Conservation (phyloP, 805 yeast species). For the Clavispora asparagi region DNA sequence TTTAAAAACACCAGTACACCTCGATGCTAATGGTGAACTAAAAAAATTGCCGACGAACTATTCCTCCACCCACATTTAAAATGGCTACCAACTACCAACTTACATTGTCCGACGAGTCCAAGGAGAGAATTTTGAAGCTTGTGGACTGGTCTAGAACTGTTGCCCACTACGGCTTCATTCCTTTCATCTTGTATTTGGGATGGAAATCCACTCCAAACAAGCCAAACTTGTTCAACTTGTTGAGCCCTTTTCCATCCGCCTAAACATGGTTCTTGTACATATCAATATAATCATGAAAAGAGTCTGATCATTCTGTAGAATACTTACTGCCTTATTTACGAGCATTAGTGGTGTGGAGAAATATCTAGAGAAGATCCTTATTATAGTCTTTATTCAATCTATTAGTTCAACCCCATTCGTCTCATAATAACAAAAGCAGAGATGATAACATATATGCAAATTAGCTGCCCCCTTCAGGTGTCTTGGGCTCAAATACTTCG, state of each 20-base stretch:
- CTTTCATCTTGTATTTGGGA: conserved; percentile 85
- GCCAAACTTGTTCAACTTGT: conserved; percentile 72
- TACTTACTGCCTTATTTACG: not conserved
- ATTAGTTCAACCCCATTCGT: too few relatives aligned
- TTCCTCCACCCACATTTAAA: not conserved
- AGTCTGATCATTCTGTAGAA: not conserved
- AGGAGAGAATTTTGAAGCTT: conserved; percentile 85
- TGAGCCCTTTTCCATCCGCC: conserved; percentile 78
- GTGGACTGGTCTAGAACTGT: conserved; percentile 79
- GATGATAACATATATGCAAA: too few relatives aligned
- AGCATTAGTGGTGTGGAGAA: too few relatives aligned
- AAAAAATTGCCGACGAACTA: conserved; percentile 1
- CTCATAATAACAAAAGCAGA: too few relatives aligned
- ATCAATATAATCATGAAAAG: conserved; percentile 1
- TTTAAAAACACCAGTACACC: conserved; percentile 1
- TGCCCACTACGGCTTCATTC: conserved; percentile 96
- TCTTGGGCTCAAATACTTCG: too few relatives aligned
- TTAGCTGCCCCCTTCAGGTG: too few relatives aligned
- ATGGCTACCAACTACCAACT: conserved; percentile 21
- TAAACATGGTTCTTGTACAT: conserved; percentile 25
- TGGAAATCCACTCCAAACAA: conserved; percentile 68
- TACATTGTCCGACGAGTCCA: conserved; percentile 41
- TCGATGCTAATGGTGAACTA: not conserved
- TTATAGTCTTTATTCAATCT: too few relatives aligned
- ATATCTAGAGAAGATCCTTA: too few relatives aligned